Evolutionary conservation across 2,329 filamentous ascomycete species (phyloP).

Genomic region (Pseudocercospora fuligena): DNA sequence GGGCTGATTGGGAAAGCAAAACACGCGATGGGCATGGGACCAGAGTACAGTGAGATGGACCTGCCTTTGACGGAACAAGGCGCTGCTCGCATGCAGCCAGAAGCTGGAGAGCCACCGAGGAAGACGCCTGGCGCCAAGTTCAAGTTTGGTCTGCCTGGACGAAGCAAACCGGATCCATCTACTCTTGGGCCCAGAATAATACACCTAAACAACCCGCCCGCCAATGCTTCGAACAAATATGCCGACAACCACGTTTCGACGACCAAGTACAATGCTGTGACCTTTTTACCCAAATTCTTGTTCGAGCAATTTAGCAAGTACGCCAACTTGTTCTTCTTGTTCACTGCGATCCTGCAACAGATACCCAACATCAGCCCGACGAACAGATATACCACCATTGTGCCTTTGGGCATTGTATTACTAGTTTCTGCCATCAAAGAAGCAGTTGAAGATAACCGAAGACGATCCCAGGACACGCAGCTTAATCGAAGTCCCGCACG

Average conservation of each 20-base stretch:
- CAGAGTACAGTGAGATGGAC: constrained; percentile 96
- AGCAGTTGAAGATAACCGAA: constrained; percentile 87
- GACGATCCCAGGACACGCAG: constrained; percentile 82
- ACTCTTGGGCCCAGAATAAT: constrained; percentile 91
- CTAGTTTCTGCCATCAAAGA: constrained; percentile 96
- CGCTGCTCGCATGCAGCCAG: constrained; percentile 38
- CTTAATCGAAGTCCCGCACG: constrained; percentile 87
- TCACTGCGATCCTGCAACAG: constrained; percentile 92
- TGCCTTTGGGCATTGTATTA: constrained; percentile 86
- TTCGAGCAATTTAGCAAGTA: constrained; percentile 99
- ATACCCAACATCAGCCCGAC: constrained; percentile 94
- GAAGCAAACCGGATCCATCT: constrained; percentile 81
- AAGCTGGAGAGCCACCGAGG: constrained; percentile 30
- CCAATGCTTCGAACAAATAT: constrained; percentile 87
- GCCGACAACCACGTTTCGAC: constrained; percentile 97
- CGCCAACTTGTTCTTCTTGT: constrained; percentile 98
- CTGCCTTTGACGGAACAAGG: constrained; percentile 84
- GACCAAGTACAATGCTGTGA: constrained; percentile 92
- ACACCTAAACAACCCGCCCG: constrained; percentile 92
- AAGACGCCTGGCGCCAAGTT: constrained; percentile 76
- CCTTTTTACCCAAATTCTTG: constrained; percentile 94
- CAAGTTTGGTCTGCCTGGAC: constrained; percentile 84
- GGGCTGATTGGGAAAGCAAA: constrained; percentile 86
- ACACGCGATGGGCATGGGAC: constrained; percentile 85
- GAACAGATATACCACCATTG: constrained; percentile 94